Evolutionary conservation across 108 stramenopile genomes (phyloP).

Genomic region (Skeletonema marinoi): DNA sequence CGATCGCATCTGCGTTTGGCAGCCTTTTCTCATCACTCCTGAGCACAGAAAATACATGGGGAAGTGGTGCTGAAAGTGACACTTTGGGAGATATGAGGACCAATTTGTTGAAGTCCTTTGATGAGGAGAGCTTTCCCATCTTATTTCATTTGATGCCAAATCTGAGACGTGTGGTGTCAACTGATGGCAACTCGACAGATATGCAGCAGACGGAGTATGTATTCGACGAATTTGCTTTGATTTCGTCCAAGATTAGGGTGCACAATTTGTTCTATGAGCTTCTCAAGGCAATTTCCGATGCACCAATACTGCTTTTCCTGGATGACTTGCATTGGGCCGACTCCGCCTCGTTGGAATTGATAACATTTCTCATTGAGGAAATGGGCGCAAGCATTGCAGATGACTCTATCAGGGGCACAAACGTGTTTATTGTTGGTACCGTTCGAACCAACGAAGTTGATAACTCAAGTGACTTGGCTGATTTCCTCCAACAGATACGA

Average conservation of each 20-base stretch:
- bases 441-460: slow-evolving; percentile 60
- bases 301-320: slow-evolving; percentile 44
- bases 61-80: background rate
- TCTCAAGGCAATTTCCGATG: slow-evolving; percentile 16
- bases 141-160: background rate
- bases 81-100: background rate
- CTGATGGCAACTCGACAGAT: background rate
- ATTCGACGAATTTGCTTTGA: background rate
- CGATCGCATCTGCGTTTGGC: background rate
- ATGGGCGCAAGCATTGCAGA: slow-evolving; percentile 1
- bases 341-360: slow-evolving; percentile 42
- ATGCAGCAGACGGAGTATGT: background rate
- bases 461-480: slow-evolving; percentile 10
- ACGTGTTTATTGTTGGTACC: slow-evolving; percentile 45
- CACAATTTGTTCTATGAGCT: background rate
- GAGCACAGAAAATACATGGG: background rate
- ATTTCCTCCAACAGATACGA: slow-evolving; percentile 5
- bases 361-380: slow-evolving; percentile 43
- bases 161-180: background rate
- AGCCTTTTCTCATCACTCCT: background rate
- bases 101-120: background rate
- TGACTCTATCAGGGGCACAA: background rate
- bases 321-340: slow-evolving; percentile 79
- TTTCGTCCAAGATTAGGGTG: background rate
- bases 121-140: background rate